Evolutionary conservation across 305 asterid species (phyloP), one percentile per base, ranked within the genome.

Genomic region (Rubia peregrina): DNA sequence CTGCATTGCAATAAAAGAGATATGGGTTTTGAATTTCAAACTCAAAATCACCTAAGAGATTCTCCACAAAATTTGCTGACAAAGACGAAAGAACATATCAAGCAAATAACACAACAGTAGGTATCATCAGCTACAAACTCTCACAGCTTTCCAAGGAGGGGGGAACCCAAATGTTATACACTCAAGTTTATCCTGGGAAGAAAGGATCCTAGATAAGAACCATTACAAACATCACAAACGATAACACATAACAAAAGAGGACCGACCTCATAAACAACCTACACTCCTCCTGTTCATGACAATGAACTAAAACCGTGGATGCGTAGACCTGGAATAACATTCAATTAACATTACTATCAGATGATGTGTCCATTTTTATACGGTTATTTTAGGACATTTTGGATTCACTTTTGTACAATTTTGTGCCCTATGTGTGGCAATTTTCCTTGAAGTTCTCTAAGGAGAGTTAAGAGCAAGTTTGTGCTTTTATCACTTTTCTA

Each of bases 41-140:
- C 77, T 82, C 84, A 73, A 82, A 80, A 48, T 75, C 86, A 46
- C 73, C 76, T 56, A 77, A 62, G 67, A 82, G 82, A 80, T 80
- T 72, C 80, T 82, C 86, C 77, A 82, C 82, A 51, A 79, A 69
- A 71, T 82, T 82, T 61, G 80, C 86, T 82, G 82, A 61, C 43
- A 68, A 51, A 26, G 33, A 56, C 55, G 0, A 33, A 49, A 0
- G 40, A 67, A 74, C n/a, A 7, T 41, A 57, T 56, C 61, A 61
- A 19, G 4, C n/a, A 4, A 19, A 12, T 24, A 21, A 26, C 14
- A 69, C 8, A 36, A 19, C 33, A 10, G 26, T 17, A 26, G 68
- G 43, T 36, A 1, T 57, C 68, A 30, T 9, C 51, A 41, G 2
- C 30, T 26, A 55, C 26, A 51, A 30, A 55, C 9, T 41, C 44